phyloP scores from a whole-genome alignment of 2,329 filamentous ascomycete species.

The Paraphaeosphaeria minitans region DNA sequence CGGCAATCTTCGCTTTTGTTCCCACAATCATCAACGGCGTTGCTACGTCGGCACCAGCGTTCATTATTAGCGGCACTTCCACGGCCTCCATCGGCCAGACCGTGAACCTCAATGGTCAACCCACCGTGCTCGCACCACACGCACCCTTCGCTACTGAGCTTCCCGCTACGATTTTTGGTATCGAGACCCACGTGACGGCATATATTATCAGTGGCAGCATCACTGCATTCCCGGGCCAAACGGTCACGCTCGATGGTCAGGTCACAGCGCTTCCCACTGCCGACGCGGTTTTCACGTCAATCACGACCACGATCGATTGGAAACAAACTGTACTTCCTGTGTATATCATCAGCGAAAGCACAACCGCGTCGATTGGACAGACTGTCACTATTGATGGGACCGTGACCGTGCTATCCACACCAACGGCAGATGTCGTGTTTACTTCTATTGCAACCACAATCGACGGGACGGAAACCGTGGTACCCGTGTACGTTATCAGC shows the following conservation, averaged over 20 bases:
- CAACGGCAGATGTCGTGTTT: slow-evolving; percentile 9
- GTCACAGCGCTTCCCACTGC: slow-evolving; percentile 12
- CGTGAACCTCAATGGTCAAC: slow-evolving; percentile 12
- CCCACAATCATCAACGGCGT: slow-evolving; percentile 18
- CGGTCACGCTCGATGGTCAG: slow-evolving; percentile 13
- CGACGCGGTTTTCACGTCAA: slow-evolving; percentile 8
- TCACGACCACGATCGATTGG: slow-evolving; percentile 16
- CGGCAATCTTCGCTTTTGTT: slow-evolving; percentile 10
- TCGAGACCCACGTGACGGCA: slow-evolving; percentile 8
- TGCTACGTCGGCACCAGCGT: slow-evolving; percentile 18
- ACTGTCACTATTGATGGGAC: slow-evolving; percentile 18
- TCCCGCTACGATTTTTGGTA: slow-evolving; percentile 13
- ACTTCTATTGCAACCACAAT: slow-evolving; percentile 16
- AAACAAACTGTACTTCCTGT: slow-evolving; percentile 7
- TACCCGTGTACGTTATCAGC: slow-evolving; percentile 17
- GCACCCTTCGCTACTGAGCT: slow-evolving; percentile 12
- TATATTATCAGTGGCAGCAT: slow-evolving; percentile 15
- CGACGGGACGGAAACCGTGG: slow-evolving; percentile 9
- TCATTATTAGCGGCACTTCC: slow-evolving; percentile 17
- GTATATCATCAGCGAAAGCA: slow-evolving; percentile 17
- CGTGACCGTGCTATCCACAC: slow-evolving; percentile 14
- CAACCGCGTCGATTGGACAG: slow-evolving; percentile 18
- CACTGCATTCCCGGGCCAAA: slow-evolving; percentile 18
- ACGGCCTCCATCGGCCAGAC: slow-evolving; percentile 23
- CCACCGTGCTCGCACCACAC: slow-evolving; percentile 16